These are phyloP conservation scores for Rhizopogon roseolus DNA, from an alignment of 768 basidiomycete genomes.

Conservation along the genomic window DNA sequence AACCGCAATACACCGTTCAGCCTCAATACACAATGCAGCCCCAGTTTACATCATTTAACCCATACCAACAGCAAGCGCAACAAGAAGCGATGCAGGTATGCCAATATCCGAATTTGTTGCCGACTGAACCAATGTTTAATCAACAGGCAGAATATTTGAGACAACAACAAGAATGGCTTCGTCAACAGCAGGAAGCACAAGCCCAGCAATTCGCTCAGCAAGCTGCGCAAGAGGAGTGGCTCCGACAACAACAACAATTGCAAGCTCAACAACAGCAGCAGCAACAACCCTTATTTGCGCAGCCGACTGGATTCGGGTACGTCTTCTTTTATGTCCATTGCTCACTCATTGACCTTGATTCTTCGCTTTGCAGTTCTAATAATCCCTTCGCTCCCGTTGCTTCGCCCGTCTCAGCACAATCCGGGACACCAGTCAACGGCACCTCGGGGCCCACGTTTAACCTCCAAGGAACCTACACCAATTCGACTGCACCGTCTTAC, in stretches of 20 bases:
- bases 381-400: constrained; percentile 80
- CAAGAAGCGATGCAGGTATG: constrained; percentile 76
- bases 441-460: constrained; percentile 53
- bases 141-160: constrained; percentile 37
- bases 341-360: constrained; percentile 13
- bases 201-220: constrained; percentile 34
- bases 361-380: constrained; percentile 63
- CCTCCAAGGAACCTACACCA: constrained; percentile 64
- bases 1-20: constrained; percentile 75
- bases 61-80: constrained; percentile 88
- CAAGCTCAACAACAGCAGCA: constrained; percentile 41
- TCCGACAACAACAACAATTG: constrained; percentile 56
- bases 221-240: constrained; percentile 50
- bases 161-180: constrained; percentile 66
- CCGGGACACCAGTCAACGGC: constrained; percentile 29
- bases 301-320: constrained; percentile 77
- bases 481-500: constrained; percentile 28
- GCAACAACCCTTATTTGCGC: constrained; percentile 43
- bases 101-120: background rate
- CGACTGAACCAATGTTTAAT: no score
- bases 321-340: constrained; percentile 15
- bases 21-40: constrained; percentile 74
- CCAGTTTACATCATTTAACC: constrained; percentile 91
- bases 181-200: constrained; percentile 55
- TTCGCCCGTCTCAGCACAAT: constrained; percentile 23